Evolutionary conservation across 2,329 filamentous ascomycete genomes (phyloP), one percentile per base, ranked within the genome.

Genomic region (Aspergillus sp.): DNA sequence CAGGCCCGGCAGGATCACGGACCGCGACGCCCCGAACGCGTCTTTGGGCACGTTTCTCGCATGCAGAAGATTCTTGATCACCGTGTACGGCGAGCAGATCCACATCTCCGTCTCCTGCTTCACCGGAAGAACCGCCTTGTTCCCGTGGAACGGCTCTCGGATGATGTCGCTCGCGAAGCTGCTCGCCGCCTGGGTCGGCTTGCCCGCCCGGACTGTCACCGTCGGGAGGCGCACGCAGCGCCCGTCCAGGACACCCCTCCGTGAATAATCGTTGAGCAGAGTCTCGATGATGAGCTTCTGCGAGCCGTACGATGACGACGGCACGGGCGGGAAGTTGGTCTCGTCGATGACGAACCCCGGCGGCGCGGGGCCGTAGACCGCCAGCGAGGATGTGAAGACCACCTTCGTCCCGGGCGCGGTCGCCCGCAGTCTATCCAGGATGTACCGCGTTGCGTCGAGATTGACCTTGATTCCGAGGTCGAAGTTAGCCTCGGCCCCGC

Each of bases 61-160:
- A 45, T 70, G 65, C 16, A 74, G 51, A 30, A 77, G 49, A 46
- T 77, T 77, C 48, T 61, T 60, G 14, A 73, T 64, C 39, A 76
- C 53, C 2, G 68, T 71, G 28, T 64, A 61, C 5, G 73, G 72
- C 29, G 68, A 72, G 37, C 68, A 72, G 26, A 77, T 62, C 73
- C 73, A 76, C 40, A 73, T 64, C 30, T 72, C 63, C 29, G 74
- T 71, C 26, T 67, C 62, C 35, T 63, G 57, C 34, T 61, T 57
- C 37, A 74, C 59, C 1, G 74, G 73, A 11, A 77, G 46, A 17
- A 66, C 53, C 27, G 64, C 68, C 42, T 68, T 67, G 32, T 66
- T 48, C 4, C 64, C 69, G 41, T 69, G 63, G 41, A 72, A 53
- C 2, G 69, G 69, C 48, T 73, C 69, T 3, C 69, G 63, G 33